Percentiles rank a stretch among this genome's conserved stretches.
These are phyloP conservation scores for Garcia nutans DNA, from an alignment of 345 rosid species.

Conservation along the genomic window DNA sequence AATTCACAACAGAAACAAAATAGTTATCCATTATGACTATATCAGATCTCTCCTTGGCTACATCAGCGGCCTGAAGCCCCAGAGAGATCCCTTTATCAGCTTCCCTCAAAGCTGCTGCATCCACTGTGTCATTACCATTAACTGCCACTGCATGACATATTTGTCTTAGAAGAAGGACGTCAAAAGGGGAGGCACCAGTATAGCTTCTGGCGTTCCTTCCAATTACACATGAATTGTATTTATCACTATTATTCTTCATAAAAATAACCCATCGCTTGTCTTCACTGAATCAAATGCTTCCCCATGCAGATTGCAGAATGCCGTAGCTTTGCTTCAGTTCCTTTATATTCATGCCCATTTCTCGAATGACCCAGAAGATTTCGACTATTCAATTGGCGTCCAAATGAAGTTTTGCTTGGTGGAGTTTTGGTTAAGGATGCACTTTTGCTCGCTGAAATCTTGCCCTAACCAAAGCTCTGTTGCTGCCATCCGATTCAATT, in stretches of 20 bases:
- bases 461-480: slow-evolving; percentile 60
- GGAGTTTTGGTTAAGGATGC: too few species aligned
- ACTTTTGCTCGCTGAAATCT: slow-evolving; percentile 18
- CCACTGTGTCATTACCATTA: slow-evolving; percentile 65
- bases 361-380: slow-evolving; percentile 59
- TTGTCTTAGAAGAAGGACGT: slow-evolving; percentile 60
- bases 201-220: slow-evolving; percentile 78
- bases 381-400: slow-evolving; percentile 65
- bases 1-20: slow-evolving; percentile 58
- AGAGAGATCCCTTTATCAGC: slow-evolving; percentile 69
- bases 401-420: too few species aligned
- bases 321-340: slow-evolving; percentile 39
- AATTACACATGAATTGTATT: slow-evolving; percentile 47
- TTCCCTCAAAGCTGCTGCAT: slow-evolving; percentile 70
- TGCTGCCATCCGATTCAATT: slow-evolving; percentile 57
- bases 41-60: slow-evolving; percentile 75
- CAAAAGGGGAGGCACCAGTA: slow-evolving; percentile 64
- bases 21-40: slow-evolving; percentile 70
- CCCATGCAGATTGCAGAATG: slow-evolving; percentile 39
- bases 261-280: slow-evolving; percentile 63
- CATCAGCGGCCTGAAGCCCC: slow-evolving; percentile 74
- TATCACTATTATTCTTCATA: slow-evolving; percentile 34
- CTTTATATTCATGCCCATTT: slow-evolving; percentile 46
- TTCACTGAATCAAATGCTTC: slow-evolving; percentile 70
- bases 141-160: slow-evolving; percentile 69